These are phyloP conservation scores for Trichoderma sp. DNA, from an alignment of 2,329 filamentous ascomycete species.

Conservation along the genomic window DNA sequence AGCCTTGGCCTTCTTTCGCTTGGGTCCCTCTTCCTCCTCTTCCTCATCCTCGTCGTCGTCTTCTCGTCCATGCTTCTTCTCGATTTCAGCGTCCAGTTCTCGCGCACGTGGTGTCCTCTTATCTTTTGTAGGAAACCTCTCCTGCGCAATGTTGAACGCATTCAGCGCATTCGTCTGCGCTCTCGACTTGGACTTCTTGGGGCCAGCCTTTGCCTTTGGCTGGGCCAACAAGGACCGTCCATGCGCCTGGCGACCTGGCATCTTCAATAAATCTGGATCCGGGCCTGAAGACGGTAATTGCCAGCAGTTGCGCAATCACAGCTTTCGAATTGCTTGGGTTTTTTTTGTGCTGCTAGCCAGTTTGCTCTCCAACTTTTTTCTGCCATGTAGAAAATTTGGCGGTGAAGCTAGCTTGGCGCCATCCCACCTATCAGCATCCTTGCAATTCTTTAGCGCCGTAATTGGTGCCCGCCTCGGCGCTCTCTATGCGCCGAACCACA, in stretches of 20 bases:
- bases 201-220: slow-evolving; percentile 37
- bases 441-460: slow-evolving; percentile 25
- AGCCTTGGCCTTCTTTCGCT: slow-evolving; percentile 46
- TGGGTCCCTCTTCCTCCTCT: slow-evolving; percentile 51
- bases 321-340: not conserved
- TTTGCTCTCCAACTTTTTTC: slow-evolving; percentile 30
- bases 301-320: not conserved
- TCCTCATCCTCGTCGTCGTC: slow-evolving; percentile 55
- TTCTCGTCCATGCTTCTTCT: slow-evolving; percentile 48
- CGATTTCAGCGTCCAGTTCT: slow-evolving; percentile 52
- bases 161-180: slow-evolving; percentile 55
- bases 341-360: slow-evolving; percentile 10
- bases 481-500: slow-evolving; percentile 14
- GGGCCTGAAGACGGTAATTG: not conserved
- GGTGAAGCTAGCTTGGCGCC: slow-evolving; percentile 33
- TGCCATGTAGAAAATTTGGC: slow-evolving; percentile 37
- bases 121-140: slow-evolving; percentile 51
- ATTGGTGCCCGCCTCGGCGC: slow-evolving; percentile 13
- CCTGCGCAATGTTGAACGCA: slow-evolving; percentile 59
- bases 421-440: slow-evolving; percentile 37
- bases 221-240: slow-evolving; percentile 52
- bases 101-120: slow-evolving; percentile 54
- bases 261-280: slow-evolving; percentile 36
- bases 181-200: slow-evolving; percentile 51
- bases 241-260: slow-evolving; percentile 62